Conservation (phyloP, 2,329 filamentous ascomycete genomes). For the Immersiporthe knoxdaviesiana region DNA sequence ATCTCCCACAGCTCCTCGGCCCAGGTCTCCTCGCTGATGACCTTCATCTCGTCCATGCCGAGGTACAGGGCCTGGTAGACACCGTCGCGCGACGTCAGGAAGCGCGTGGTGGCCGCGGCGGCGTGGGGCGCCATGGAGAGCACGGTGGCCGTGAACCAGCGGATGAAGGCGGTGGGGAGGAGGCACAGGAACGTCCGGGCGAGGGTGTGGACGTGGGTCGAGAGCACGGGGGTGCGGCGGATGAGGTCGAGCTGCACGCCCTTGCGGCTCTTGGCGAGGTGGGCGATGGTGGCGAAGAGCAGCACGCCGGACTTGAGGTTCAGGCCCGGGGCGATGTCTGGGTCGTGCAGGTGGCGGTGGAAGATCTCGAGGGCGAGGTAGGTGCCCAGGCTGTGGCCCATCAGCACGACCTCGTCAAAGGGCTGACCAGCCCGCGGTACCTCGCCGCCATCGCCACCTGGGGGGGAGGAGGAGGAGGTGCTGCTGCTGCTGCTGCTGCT, state of each 20-base stretch:
- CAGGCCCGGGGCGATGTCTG: constrained; percentile 41
- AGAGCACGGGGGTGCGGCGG: constrained; percentile 47
- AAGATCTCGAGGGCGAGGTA: constrained; percentile 74
- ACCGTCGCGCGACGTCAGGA: constrained; percentile 60
- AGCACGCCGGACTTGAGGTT: constrained; percentile 60
- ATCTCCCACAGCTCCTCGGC: constrained; percentile 54
- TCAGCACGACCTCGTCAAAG: constrained; percentile 65
- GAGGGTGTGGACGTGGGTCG: constrained; percentile 45
- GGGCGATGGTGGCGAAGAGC: constrained; percentile 75
- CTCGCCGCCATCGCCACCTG: too few species aligned
- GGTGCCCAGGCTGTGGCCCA: constrained; percentile 75
- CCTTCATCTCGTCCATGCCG: constrained; percentile 62
- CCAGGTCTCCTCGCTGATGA: constrained; percentile 56
- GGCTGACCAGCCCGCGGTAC: constrained; percentile 37
- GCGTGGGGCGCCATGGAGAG: constrained; percentile 54
- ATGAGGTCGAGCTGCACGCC: constrained; percentile 57
- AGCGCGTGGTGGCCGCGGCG: constrained; percentile 54
- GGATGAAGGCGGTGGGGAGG: constrained; percentile 45
- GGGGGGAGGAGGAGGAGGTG: constrained; percentile 20
- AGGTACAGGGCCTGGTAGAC: constrained; percentile 64
- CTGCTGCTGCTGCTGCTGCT: not conserved
- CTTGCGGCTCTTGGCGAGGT: constrained; percentile 66
- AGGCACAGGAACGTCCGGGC: constrained; percentile 47
- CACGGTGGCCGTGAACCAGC: constrained; percentile 47
- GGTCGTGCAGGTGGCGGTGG: constrained; percentile 53